Conservation (phyloP, 139 green algal genomes). For the Gonium pectorale region DNA sequence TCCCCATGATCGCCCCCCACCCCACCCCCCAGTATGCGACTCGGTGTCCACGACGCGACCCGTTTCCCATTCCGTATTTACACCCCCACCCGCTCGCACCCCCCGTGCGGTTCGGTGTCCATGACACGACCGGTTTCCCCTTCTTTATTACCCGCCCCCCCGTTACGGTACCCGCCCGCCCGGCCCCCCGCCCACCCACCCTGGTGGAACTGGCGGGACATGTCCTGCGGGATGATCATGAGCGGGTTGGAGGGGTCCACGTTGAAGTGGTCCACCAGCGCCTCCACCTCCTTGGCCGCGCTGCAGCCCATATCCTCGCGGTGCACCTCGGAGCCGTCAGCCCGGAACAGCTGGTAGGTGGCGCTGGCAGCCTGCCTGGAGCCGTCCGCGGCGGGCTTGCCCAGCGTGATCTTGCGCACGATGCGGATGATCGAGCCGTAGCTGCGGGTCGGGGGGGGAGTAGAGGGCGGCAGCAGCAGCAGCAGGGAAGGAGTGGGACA, state of each 20-base stretch:
- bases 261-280: conserved; percentile 61
- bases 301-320: background rate
- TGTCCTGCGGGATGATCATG: conserved; percentile 76
- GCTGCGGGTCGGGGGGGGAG: background rate
- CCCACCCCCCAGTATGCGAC: too few species aligned
- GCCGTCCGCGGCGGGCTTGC: background rate
- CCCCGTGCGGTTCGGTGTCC: conserved; percentile 38
- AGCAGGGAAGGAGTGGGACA: too few species aligned
- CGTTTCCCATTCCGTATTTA: conserved; percentile 70
- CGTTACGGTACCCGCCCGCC: background rate
- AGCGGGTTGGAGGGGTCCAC: conserved; percentile 68
- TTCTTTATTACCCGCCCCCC: background rate
- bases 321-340: conserved; percentile 2
- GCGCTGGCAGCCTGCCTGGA: background rate
- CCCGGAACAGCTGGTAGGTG: conserved; percentile 8
- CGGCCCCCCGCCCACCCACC: conserved; percentile 9
- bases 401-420: conserved; percentile 4
- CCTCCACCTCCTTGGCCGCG: conserved; percentile 14
- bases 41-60: too few species aligned
- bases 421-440: conserved; percentile 8
- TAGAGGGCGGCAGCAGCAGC: background rate
- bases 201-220: conserved; percentile 70
- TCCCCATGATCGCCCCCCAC: background rate
- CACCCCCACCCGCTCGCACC: conserved; percentile 71
- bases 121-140: background rate